These are phyloP conservation scores for Linnemannia exigua DNA, from an alignment of 192 early-diverging fungal genomes.

Conservation along the genomic window DNA sequence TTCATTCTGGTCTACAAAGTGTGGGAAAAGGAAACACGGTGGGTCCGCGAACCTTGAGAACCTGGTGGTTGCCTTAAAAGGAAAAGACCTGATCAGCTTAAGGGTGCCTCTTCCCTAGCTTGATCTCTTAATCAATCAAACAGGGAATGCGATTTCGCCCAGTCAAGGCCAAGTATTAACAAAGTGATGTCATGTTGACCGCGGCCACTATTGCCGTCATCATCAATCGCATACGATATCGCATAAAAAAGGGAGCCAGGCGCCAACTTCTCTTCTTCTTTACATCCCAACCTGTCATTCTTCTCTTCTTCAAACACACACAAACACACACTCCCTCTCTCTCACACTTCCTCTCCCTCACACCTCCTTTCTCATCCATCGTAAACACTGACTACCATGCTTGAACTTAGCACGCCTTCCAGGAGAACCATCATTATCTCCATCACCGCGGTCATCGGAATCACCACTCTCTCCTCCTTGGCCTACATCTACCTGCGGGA, in stretches of 20 bases:
- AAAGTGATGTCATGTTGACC: not conserved
- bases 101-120: not conserved
- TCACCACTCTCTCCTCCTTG: conserved; percentile 33
- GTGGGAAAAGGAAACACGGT: not conserved
- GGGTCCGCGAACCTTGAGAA: not conserved
- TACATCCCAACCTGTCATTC: not conserved
- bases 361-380: too few relatives aligned
- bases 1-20: not conserved
- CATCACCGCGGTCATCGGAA: conserved; percentile 30
- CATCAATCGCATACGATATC: not conserved
- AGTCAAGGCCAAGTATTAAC: not conserved
- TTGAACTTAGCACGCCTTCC: conserved; percentile 13
- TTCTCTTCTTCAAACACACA: not conserved
- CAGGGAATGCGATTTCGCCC: not conserved
- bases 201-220: not conserved
- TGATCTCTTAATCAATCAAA: too few relatives aligned
- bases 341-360: not conserved
- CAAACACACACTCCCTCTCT: not conserved
- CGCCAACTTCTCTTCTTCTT: not conserved
- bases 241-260: not conserved
- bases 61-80: not conserved
- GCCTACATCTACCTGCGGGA: conserved; percentile 29
- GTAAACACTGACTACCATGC: not conserved
- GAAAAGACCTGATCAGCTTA: not conserved
- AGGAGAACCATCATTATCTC: conserved; percentile 35